Percentiles rank a stretch among this genome's conserved stretches.
Conservation (phyloP, 225 moss, liverwort and hornwort genomes). For the Marchantia polymorpha region DNA sequence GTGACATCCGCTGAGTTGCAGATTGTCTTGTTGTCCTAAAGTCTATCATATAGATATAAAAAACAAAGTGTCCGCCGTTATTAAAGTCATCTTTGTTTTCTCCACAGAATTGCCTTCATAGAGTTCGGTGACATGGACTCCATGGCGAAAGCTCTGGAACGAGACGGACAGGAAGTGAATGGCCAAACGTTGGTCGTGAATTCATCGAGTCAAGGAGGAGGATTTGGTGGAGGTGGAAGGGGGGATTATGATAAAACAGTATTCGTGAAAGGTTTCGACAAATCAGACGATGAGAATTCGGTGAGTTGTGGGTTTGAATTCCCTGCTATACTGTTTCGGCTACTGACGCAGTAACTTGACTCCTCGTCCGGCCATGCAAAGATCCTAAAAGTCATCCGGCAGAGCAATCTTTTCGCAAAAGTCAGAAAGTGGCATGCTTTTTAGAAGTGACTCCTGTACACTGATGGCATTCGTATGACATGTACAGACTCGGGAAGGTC, state of each 20-base stretch:
- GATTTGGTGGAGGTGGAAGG: constrained; percentile 23
- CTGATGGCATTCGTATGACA: neutral
- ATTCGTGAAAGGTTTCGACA: constrained; percentile 77
- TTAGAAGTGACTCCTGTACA: neutral
- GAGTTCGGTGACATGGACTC: constrained; percentile 68
- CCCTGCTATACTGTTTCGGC: neutral
- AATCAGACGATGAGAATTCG: constrained; percentile 49
- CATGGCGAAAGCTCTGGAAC: constrained; percentile 54
- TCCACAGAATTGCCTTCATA: constrained; percentile 40
- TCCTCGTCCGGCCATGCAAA: neutral
- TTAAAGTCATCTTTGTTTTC: neutral
- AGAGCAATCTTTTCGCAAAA: neutral
- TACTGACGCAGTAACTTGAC: neutral
- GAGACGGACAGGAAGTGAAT: constrained; percentile 52
- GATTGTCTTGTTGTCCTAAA: too few species aligned
- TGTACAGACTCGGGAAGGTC: constrained; percentile 48
- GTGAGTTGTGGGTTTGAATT: constrained; percentile 35
- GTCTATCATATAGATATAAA: neutral
- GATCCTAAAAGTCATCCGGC: neutral
- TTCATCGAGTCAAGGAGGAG: constrained; percentile 39
- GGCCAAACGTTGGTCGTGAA: constrained; percentile 63
- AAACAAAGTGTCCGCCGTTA: neutral
- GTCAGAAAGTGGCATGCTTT: too few species aligned
- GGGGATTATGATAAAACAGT: constrained; percentile 53
- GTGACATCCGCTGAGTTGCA: too few species aligned